Evolutionary conservation across 345 rosid species (phyloP).

Genomic region (Dipteronia sinensis): DNA sequence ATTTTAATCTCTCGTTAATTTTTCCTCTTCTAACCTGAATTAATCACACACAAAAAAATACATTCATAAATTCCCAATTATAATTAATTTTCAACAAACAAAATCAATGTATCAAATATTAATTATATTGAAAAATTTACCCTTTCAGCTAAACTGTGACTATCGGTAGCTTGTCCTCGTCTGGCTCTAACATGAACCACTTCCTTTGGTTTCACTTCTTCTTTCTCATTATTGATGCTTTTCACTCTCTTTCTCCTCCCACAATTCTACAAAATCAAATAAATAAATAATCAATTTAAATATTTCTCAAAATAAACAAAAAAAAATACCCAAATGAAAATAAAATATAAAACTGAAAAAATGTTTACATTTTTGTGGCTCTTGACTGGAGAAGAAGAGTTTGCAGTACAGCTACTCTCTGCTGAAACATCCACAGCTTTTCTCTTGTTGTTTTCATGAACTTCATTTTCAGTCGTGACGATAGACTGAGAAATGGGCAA

Average conservation of each 20-base stretch:
- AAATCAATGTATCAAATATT: neutral
- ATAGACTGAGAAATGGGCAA: slow-evolving; percentile 24
- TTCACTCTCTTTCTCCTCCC: slow-evolving; percentile 57
- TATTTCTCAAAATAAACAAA: too few species aligned
- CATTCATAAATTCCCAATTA: neutral
- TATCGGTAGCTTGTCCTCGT: slow-evolving; percentile 95
- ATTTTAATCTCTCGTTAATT: slow-evolving; percentile 71
- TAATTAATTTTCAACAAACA: neutral
- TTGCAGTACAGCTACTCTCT: slow-evolving; percentile 32
- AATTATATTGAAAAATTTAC: slow-evolving; percentile 39
- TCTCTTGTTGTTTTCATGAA: slow-evolving; percentile 45
- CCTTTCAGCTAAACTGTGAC: slow-evolving; percentile 94
- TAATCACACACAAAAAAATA: neutral
- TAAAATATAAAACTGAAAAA: neutral
- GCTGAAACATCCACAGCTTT: slow-evolving; percentile 38
- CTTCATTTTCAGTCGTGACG: slow-evolving; percentile 34
- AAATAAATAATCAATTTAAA: neutral
- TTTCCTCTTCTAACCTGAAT: slow-evolving; percentile 74
- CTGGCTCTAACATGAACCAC: slow-evolving; percentile 94
- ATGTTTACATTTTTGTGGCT: slow-evolving; percentile 38
- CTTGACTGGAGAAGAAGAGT: slow-evolving; percentile 36
- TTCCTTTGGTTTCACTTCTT: slow-evolving; percentile 52
- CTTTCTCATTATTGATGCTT: slow-evolving; percentile 33
- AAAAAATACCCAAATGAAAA: neutral
- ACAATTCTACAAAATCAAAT: slow-evolving; percentile 30